Evolutionary conservation across 441 rosid species (phyloP), one percentile per base, ranked within the genome.

Genomic region (Flueggea neowawraea): DNA sequence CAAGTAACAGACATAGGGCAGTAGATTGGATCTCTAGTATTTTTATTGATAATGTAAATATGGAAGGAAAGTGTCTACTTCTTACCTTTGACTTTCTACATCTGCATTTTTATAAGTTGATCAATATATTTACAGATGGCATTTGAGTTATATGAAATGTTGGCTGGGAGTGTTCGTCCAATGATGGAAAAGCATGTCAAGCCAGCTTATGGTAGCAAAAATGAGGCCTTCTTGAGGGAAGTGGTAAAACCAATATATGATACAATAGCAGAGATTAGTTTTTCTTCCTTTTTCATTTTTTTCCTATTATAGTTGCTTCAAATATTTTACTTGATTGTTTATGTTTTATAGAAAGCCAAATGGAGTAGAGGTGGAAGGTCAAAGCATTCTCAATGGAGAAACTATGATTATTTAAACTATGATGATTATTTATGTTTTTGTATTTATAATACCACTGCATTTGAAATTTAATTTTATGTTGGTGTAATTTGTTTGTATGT

Each of bases 331-430:
- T 10, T 47, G 50, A 47, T 47, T 47, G 50, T 6, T 11, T 47
- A 17, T 69, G 54, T 72, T 66, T 73, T 41, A 47, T 72, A 94
- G 99, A 97, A 95, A 82, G 88, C 98, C 49, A 76, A 78, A 76
- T 82, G 82, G 76, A 88, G 89, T 80, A 78, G 79, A 73, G 75
- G 43, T 58, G 99, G 97, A 62, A 91, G 64, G 71, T 88, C 97
- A 67, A 92, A 88, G 82, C 99, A 95, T 71, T 95, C 99, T 10
- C 93, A 88, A 45, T 95, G 99, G 99, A 92, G 99, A 70, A 95
- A 95, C 66, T 95, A 95, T 69, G 99, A 95, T 77, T 98, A 95
- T 81, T 72, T 91, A 63, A 95, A 95, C n/a, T n/a, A n/a, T n/a
- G n/a, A n/a, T n/a, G n/a, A n/a, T n/a, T n/a, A n/a, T n/a, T n/a